Evolutionary conservation across 352 stramenopile species (phyloP).

Genomic region (Globisporangium takayamanum): DNA sequence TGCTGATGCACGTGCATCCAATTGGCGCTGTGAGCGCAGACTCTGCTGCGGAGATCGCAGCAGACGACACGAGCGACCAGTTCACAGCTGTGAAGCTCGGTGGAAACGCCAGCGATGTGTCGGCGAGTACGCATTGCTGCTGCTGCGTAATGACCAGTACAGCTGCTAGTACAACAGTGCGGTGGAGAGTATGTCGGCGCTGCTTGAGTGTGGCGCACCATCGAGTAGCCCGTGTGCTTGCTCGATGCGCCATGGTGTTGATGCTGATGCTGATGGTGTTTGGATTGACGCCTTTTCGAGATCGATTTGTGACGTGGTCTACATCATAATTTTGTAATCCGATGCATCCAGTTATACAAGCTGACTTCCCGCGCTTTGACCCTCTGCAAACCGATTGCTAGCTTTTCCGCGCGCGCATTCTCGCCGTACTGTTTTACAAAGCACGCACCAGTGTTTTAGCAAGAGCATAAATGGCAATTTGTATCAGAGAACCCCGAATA

Average conservation of each 20-base stretch:
- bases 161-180: not conserved
- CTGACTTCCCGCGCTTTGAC: not conserved
- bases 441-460: not conserved
- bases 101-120: slow-evolving; percentile 5
- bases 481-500: not conserved
- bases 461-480: not conserved
- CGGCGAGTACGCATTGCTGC: not conserved
- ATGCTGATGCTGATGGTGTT: no score
- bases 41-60: slow-evolving; percentile 20
- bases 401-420: not conserved
- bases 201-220: not conserved
- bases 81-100: slow-evolving; percentile 29
- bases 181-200: no score
- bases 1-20: slow-evolving; percentile 27
- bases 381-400: not conserved
- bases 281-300: no score
- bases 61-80: slow-evolving; percentile 34
- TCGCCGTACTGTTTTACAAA: not conserved
- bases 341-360: no score
- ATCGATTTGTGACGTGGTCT: not conserved
- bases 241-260: not conserved
- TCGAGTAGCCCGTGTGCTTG: not conserved
- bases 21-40: slow-evolving; percentile 22
- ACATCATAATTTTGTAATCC: no score
- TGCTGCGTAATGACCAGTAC: not conserved